Base-by-base conservation (phyloP, 495 filamentous ascomycete species). In the Penicillium antarcticum region DNA sequence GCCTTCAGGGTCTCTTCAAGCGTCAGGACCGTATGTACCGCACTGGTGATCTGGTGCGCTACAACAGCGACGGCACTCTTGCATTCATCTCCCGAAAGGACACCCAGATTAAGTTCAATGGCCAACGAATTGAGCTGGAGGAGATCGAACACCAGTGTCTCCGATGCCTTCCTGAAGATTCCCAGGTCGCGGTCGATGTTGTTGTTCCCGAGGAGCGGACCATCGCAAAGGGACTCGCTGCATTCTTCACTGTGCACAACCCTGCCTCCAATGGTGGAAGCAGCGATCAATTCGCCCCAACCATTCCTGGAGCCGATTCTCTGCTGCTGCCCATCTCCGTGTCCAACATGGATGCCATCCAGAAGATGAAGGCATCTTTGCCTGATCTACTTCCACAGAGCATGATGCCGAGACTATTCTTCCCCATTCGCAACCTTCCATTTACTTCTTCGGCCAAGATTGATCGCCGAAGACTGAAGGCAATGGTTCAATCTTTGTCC, bases 71-170 rank as follows among this genome's bases (percentile, higher is more conserved):
- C 52, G 80, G 80, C 2, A 74, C 67, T 1, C 60, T 84, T 11
- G 53, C 52, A 1, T 79, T 74, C 48, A 68, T 87, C 17, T 80
- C 82, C 5, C 77, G 85, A 12, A 80, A 78, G 44, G 85, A 87
- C 43, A 78, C 80, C 12, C 83, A 86, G 52, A 79, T 86, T 23
- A 88, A 88, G 61, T 66, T 88, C 8, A 78, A 80, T 16, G 85
- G 85, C 2, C 82, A 86, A 53, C 73, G 85, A 5, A 79, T 88
- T 48, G 85, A 88, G 48, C 63, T 87, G 9, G 80, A 76, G 16
- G 85, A 88, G 51, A 79, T 88, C 42, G 85, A 88, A 62, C 76
- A 82, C 47, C 78, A 83, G 26, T 76, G 71, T 26, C 40, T 59
- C 5, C 51, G 51, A 0, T 50, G 62, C 23, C 60, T 74, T 4